Evolutionary conservation across 352 stramenopile genomes (phyloP), one percentile per base, ranked within the genome.

Genomic region (Globisporangium orthogonon): DNA sequence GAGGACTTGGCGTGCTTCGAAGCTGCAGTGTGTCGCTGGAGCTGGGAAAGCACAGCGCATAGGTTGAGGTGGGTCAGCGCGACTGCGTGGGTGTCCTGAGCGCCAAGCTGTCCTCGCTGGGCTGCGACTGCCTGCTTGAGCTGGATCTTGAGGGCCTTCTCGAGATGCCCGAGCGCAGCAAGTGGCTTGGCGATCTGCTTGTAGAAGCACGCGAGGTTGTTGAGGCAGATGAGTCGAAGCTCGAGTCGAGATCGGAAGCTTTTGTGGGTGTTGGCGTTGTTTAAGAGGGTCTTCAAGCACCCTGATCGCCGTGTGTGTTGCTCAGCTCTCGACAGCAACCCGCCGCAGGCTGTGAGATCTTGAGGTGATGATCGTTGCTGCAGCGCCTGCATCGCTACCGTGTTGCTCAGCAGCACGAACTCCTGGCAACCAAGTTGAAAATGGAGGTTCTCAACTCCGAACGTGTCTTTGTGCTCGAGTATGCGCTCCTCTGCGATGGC

Each of bases 381-480:
- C 0, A 86, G 54, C 13, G 70, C 48, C n/a, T 74, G 71, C 68
- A 89, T 86, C 7, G 74, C 71, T 0, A 74, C 60, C 10, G 74
- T 75, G 56, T 86, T 89, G 60, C 66, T 83, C n/a, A 83, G 62
- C 2, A 89, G 57, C 29, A 86, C 50, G 47, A 83, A 84, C 60
- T 89, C 78, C 49, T 89, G 70, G 29, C 70, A 82, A 1, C 74
- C 76, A 50, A 79, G 72, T 52, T 87, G 76, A 58, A 85, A 87
- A 18, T 64, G 52, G 40, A 60, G 44, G 35, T 62, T 80, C 39
- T 56, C 15, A 28, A 76, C 54, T 2, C 74, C 74, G 44, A 76
- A 84, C 10, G 35, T 52, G 37, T 75, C 67, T 54, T 84, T 87
- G 64, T 84, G 70, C 0, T 62, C 40, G 39, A 83, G 83, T 37